Conservation (phyloP, 495 filamentous ascomycete species). For the Xylaria intraflava region DNA sequence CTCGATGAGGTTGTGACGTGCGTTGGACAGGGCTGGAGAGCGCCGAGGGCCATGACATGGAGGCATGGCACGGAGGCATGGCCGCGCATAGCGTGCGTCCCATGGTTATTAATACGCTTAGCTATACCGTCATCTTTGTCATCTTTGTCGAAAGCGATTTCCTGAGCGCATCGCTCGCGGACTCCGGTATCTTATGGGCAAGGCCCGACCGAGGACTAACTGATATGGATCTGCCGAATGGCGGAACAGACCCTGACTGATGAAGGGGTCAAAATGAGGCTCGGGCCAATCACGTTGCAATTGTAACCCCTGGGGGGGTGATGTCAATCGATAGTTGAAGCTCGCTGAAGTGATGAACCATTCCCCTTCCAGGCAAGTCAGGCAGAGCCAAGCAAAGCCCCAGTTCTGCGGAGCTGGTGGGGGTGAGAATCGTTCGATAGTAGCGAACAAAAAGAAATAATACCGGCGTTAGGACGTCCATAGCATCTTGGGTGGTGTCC, state of each 20-base stretch:
- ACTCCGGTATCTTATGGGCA: slow-evolving; percentile 1
- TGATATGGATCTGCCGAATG: slow-evolving; percentile 13
- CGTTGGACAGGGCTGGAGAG: slow-evolving; percentile 5
- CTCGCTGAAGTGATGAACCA: slow-evolving; percentile 4
- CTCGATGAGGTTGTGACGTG: slow-evolving; percentile 10
- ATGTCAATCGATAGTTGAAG: slow-evolving; percentile 10
- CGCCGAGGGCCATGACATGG: slow-evolving; percentile 5
- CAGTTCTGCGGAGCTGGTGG: not conserved
- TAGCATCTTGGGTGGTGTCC: not conserved
- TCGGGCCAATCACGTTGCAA: slow-evolving; percentile 6
- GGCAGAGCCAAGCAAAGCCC: not conserved
- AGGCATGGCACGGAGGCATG: not conserved
- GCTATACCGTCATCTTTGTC: not conserved
- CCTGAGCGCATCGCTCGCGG: not conserved
- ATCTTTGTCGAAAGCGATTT: not conserved
- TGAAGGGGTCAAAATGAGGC: not conserved
- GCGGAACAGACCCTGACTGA: slow-evolving; percentile 2
- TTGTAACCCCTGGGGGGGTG: slow-evolving; percentile 2
- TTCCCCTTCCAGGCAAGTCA: slow-evolving; percentile 2
- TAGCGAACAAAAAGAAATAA: slow-evolving; percentile 12
- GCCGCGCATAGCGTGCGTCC: too few species aligned
- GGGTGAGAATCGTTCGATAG: slow-evolving; percentile 14
- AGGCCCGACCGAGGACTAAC: slow-evolving; percentile 1
- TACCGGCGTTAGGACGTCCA: not conserved
- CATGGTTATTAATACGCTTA: not conserved